Evolutionary conservation across 78 protist species (phyloP).

Genomic region (Dictyostelium purpureum): DNA sequence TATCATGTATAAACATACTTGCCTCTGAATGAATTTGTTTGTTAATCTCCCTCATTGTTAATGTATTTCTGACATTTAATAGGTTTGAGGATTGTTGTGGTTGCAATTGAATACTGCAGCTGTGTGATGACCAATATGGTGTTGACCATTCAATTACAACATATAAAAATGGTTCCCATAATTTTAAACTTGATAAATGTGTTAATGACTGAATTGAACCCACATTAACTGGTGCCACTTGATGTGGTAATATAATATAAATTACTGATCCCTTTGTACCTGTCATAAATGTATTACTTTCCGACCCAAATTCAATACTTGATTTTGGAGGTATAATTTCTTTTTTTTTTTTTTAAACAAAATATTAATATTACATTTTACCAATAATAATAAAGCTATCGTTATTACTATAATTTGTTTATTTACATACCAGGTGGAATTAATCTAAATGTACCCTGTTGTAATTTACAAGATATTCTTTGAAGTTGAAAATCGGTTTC

Average conservation of each 20-base stretch:
- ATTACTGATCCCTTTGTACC: slow-evolving; percentile 63
- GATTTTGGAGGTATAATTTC: slow-evolving; percentile 58
- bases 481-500: slow-evolving; percentile 69
- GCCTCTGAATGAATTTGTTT: slow-evolving; percentile 56
- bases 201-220: slow-evolving; percentile 25
- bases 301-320: slow-evolving; percentile 65
- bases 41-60: slow-evolving; percentile 15
- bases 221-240: background rate
- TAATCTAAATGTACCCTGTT: slow-evolving; percentile 66
- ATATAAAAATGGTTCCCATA: slow-evolving; percentile 72
- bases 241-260: slow-evolving; percentile 44
- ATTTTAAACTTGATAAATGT: background rate
- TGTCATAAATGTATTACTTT: slow-evolving; percentile 52
- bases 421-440: slow-evolving; percentile 65
- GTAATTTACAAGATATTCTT: slow-evolving; percentile 63
- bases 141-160: slow-evolving; percentile 54
- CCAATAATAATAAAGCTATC: background rate
- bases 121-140: slow-evolving; percentile 47
- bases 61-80: background rate
- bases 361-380: background rate
- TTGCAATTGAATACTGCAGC: background rate
- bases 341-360: background rate
- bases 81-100: background rate
- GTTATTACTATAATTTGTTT: background rate
- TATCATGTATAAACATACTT: background rate